These are phyloP conservation scores for Botrytis paeoniae DNA, from an alignment of 2,329 filamentous ascomycete species.

Conservation along the genomic window DNA sequence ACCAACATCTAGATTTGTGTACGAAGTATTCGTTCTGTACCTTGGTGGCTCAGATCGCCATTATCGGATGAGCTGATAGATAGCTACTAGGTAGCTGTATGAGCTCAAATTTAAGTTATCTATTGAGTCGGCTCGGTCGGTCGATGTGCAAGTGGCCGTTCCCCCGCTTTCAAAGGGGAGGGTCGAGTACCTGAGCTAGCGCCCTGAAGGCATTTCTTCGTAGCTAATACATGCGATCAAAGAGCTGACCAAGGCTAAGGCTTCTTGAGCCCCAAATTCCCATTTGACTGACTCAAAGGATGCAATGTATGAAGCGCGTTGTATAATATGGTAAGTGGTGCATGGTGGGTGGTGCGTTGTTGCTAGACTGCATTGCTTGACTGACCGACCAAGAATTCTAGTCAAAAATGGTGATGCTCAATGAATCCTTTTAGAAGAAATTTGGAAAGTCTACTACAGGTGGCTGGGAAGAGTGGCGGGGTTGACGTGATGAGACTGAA, in stretches of 20 bases:
- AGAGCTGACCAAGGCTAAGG: background rate
- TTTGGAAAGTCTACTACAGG: background rate
- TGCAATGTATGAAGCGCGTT: background rate
- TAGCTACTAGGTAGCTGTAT: background rate
- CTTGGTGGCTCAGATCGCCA: background rate
- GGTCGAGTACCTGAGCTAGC: background rate
- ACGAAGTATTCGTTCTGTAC: background rate
- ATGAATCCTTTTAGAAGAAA: background rate
- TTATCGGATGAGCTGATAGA: background rate
- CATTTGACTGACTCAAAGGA: background rate
- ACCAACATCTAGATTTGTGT: background rate
- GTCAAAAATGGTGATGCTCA: background rate
- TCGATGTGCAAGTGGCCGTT: background rate
- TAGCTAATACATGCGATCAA: background rate
- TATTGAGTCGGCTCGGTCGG: background rate
- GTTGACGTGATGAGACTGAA: background rate
- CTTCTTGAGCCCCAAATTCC: background rate
- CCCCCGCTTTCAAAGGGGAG: slow-evolving; percentile 1
- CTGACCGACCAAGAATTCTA: background rate
- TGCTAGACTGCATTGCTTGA: background rate
- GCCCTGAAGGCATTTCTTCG: background rate
- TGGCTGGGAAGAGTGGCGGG: background rate
- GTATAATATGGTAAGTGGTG: background rate
- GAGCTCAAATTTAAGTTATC: background rate
- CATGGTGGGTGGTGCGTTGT: background rate